phyloP scores from a whole-genome alignment of 768 basidiomycete genomes.

The Cystobasidium onofrii region DNA sequence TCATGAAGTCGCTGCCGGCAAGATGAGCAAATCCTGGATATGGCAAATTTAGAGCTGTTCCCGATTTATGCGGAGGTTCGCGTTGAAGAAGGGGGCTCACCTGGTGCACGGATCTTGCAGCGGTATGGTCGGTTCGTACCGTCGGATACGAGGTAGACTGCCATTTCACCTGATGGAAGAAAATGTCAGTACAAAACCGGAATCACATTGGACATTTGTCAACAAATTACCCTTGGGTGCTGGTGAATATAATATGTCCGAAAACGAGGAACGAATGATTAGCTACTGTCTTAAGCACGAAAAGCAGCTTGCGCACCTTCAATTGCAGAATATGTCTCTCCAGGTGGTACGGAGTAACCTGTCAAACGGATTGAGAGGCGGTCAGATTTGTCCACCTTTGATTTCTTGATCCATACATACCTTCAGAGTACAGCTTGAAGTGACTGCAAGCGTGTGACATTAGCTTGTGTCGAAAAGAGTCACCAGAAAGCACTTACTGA shows the following conservation, averaged over 20 bases:
- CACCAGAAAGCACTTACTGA: conserved; percentile 66
- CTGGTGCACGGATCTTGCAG: conserved; percentile 93
- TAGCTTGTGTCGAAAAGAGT: background rate
- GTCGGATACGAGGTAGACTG: conserved; percentile 93
- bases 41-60: too few species aligned
- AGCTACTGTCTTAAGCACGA: too few species aligned
- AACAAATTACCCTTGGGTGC: background rate
- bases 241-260: too few species aligned
- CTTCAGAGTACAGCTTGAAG: conserved; percentile 63
- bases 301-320: conserved; percentile 87
- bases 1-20: conserved; percentile 95
- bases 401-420: too few species aligned
- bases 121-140: conserved; percentile 92
- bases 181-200: background rate
- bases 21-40: conserved; percentile 54
- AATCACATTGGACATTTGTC: background rate
- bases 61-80: conserved; percentile 26
- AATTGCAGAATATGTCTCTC: conserved; percentile 70
- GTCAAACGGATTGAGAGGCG: too few species aligned
- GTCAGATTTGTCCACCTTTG: too few species aligned
- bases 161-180: conserved; percentile 95
- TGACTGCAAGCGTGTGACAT: background rate
- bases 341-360: conserved; percentile 90
- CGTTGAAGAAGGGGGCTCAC: conserved; percentile 59
- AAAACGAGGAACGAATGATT: too few species aligned